Evolutionary conservation across 805 yeast species (phyloP).

Genomic region (Cyberlindnera subsufficiens): DNA sequence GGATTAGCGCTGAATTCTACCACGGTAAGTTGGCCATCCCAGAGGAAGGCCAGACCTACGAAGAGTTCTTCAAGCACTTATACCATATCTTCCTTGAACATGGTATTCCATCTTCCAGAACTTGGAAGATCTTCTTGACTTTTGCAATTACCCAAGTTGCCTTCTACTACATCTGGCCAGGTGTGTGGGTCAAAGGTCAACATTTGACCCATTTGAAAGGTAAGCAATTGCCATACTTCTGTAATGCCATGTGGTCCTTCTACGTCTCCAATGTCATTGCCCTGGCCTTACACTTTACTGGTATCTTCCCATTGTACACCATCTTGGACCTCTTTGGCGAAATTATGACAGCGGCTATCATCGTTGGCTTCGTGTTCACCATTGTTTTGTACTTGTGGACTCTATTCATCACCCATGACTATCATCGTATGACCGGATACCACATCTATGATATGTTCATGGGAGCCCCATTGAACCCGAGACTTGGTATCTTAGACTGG

Average conservation of each 20-base stretch:
- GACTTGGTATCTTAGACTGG: conserved; percentile 86
- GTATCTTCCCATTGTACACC: conserved; percentile 66
- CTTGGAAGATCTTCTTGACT: conserved; percentile 66
- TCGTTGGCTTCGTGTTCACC: conserved; percentile 68
- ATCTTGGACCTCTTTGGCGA: conserved; percentile 81
- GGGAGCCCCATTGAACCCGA: conserved; percentile 97
- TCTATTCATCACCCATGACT: conserved; percentile 59
- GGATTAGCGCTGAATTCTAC: conserved; percentile 83
- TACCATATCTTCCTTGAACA: conserved; percentile 39
- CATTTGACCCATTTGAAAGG: conserved; percentile 78
- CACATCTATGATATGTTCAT: conserved; percentile 86
- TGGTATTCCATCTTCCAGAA: conserved; percentile 53
- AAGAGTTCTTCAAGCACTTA: conserved; percentile 40
- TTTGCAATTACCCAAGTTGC: conserved; percentile 65
- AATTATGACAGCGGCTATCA: conserved; percentile 88
- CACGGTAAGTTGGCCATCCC: conserved; percentile 73
- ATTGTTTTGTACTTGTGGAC: conserved; percentile 67
- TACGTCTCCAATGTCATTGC: conserved; percentile 60
- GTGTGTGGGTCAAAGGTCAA: conserved; percentile 92
- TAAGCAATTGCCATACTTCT: conserved; percentile 82
- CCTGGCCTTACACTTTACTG: conserved; percentile 62
- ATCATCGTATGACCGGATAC: conserved; percentile 89
- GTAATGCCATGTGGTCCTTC: conserved; percentile 86
- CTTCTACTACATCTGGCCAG: conserved; percentile 83
- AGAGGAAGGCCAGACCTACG: conserved; percentile 37